A percentile compares a stretch with the other conserved stretches of the same genome.
Conservation (phyloP, 257 asterid genomes). For the Capsicum pubescens region DNA sequence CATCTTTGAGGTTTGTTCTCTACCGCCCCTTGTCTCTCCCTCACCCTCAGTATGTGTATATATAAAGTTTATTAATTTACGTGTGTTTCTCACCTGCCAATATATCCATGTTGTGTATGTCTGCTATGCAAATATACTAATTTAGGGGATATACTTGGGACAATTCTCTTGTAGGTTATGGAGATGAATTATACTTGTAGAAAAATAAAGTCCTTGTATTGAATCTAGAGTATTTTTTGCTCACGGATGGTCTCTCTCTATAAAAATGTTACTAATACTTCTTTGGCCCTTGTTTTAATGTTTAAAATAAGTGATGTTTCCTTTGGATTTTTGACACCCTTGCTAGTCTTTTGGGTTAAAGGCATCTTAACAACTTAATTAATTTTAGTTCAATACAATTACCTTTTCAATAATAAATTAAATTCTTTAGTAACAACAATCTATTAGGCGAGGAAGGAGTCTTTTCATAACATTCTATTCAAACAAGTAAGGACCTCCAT, state of each 20-base stretch:
- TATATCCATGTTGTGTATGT: not conserved
- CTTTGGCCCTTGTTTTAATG: not conserved
- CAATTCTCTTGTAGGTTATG: not conserved
- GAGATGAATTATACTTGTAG: not conserved
- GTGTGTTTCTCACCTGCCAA: not conserved
- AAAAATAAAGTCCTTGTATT: not conserved
- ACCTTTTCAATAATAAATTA: not conserved
- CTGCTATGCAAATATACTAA: constrained; percentile 9
- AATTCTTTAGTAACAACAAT: not conserved
- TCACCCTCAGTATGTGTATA: not conserved
- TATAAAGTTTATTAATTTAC: not conserved
- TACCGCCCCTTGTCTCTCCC: not conserved
- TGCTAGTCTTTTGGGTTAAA: constrained; percentile 5
- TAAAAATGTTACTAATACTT: not conserved
- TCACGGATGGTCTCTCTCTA: not conserved
- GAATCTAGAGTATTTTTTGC: not conserved
- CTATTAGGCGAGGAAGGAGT: not conserved
- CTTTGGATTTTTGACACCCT: not conserved
- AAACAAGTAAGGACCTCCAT: not conserved
- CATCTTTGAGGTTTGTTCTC: constrained; percentile 69
- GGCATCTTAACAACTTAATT: not conserved
- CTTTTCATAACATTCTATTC: not conserved
- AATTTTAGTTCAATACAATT: not conserved
- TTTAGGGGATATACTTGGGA: constrained; percentile 7
- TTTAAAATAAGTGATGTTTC: not conserved